Base-by-base conservation (phyloP, 2,329 filamentous ascomycete species). In the Talaromyces sp. region DNA sequence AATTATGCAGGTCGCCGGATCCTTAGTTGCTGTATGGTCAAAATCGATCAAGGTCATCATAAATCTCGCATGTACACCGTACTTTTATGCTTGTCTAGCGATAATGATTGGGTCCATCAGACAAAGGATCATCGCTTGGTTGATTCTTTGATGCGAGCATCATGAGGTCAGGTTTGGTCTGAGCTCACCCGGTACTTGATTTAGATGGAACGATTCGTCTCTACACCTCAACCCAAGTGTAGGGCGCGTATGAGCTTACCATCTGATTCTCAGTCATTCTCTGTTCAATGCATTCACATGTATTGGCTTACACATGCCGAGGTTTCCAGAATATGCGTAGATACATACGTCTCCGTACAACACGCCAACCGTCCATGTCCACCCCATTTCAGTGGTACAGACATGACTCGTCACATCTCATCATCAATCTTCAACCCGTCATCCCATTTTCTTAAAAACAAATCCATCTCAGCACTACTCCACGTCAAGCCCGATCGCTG, bases 391-490 rank as follows among this genome's bases (percentile, higher is more conserved):
- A 54, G 50, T n/a, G 28, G 50, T 21, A 37, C n/a, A 35, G 52
- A 55, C 33, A 39, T 39, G 52, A 14, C 31, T 14, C 35, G 21
- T 57, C 54, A 57, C 35, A 40, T 40, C 35, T 57, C 54, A 39
- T 40, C 44, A 33, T 61, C 58, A 35, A 61, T 44, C 37, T 14
- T 61, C n/a, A 61, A 48, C 25, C 37, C 46, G 33, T 61, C 48
- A 57, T 63, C 62, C 62, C 62, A 63, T 31, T 35, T 35, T 9
- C 50, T 48, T 57, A 63, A 23, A 21, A 63, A 60, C 23, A 60
- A 28, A 28, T 63, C 62, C 57, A 63, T 39, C 48, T 63, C 62
- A 4, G 48, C 50, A 56, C 57, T 60, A 14, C 57, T 55, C 48
- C 7, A 28, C 16, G 37, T 39, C 35, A 57, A 18, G 54, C 35